Percentiles rank a stretch among this genome's conserved stretches.
These are phyloP conservation scores for Clitopilus passeckerianus DNA, from an alignment of 768 basidiomycete species.

Conservation along the genomic window DNA sequence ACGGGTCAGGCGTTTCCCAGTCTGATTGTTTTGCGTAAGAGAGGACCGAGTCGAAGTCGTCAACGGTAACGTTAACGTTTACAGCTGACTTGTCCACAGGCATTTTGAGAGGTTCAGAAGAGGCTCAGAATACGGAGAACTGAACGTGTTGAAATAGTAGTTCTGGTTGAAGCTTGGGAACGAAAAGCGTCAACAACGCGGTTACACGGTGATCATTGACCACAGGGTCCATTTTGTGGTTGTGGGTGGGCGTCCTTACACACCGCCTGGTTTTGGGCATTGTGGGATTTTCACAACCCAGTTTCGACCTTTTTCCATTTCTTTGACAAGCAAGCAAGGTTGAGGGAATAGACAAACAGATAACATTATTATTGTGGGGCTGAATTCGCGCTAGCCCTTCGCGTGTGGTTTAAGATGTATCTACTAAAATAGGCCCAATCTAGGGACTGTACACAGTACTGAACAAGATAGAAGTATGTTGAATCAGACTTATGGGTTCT, in stretches of 20 bases:
- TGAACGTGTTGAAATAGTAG: too few species aligned
- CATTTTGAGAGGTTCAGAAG: background rate
- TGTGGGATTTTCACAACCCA: too few species aligned
- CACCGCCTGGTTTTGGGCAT: too few species aligned
- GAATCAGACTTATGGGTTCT: background rate
- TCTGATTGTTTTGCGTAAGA: constrained; percentile 31
- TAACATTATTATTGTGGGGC: constrained; percentile 21
- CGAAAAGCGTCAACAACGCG: background rate
- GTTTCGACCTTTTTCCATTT: background rate
- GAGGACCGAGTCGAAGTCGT: constrained; percentile 43
- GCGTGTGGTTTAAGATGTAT: constrained; percentile 14
- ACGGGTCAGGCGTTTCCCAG: constrained; percentile 46
- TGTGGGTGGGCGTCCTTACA: too few species aligned
- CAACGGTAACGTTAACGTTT: constrained; percentile 39
- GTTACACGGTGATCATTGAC: background rate
- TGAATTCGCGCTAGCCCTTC: constrained; percentile 36
- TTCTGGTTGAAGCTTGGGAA: too few species aligned
- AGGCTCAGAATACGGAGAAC: too few species aligned
- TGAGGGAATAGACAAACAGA: background rate
- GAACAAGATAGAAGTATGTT: background rate
- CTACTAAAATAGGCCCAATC: constrained; percentile 6
- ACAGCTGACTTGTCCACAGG: constrained; percentile 37
- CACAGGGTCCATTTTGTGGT: background rate
- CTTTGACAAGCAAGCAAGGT: background rate
- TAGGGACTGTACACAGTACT: background rate